phyloP scores from a whole-genome alignment of 78 protist species.

The Dictyostelium citrinum region DNA sequence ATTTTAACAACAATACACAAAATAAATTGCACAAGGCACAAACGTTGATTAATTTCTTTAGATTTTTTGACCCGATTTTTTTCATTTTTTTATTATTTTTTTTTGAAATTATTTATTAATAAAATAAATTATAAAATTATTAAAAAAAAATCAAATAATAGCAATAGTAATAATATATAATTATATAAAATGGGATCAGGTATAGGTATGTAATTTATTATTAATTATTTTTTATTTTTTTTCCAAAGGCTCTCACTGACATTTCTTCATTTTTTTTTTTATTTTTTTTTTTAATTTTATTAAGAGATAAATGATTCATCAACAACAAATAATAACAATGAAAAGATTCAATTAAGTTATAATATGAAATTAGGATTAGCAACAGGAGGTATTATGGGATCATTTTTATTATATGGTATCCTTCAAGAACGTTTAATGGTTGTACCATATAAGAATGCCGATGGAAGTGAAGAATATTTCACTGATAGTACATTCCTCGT shows the following conservation, averaged over 20 bases:
- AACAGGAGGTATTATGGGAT: slow-evolving; percentile 71
- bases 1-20: too few relatives aligned
- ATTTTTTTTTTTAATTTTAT: neutral
- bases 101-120: too few relatives aligned
- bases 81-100: too few relatives aligned
- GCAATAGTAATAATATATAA: too few relatives aligned
- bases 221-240: neutral
- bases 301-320: neutral
- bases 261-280: neutral
- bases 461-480: neutral
- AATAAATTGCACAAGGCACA: too few relatives aligned
- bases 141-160: too few relatives aligned
- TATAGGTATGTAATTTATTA: neutral
- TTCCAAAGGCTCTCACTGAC: too few relatives aligned
- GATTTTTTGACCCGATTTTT: neutral
- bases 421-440: slow-evolving; percentile 81
- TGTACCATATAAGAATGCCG: slow-evolving; percentile 4
- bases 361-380: slow-evolving; percentile 1
- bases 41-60: too few relatives aligned
- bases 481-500: slow-evolving; percentile 68
- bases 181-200: neutral
- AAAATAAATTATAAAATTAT: too few relatives aligned
- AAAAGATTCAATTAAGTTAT: slow-evolving; percentile 7
- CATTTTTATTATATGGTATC: slow-evolving; percentile 66
- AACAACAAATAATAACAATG: neutral